Conservation (phyloP, 495 filamentous ascomycete species). For the Penicillium angulare region DNA sequence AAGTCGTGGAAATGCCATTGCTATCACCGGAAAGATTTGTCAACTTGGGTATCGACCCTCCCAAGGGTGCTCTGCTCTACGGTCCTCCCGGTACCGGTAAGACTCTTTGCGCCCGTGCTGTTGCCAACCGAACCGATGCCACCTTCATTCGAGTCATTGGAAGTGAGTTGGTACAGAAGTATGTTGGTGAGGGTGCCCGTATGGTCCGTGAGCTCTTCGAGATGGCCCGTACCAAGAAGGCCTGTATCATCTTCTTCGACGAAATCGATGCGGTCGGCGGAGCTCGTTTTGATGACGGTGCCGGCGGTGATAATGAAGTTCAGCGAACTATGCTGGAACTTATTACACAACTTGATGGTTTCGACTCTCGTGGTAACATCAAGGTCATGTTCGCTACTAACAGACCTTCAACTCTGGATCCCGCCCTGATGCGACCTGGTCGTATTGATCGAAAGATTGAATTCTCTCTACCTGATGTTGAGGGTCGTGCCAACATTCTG, state of each 20-base stretch:
- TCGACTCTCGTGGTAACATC: conserved; percentile 97
- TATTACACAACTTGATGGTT: conserved; percentile 97
- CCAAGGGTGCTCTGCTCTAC: conserved; percentile 95
- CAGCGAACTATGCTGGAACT: conserved; percentile 98
- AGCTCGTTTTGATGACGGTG: conserved; percentile 97
- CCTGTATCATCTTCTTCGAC: conserved; percentile 99
- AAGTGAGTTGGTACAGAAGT: conserved; percentile 96
- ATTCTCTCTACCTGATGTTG: conserved; percentile 93
- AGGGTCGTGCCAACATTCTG: conserved; percentile 95
- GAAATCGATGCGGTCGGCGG: conserved; percentile 98
- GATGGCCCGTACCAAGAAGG: conserved; percentile 99
- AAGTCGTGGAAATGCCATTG: conserved; percentile 97
- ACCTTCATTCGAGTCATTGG: conserved; percentile 99
- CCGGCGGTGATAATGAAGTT: conserved; percentile 98
- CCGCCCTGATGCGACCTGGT: conserved; percentile 93
- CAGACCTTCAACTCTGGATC: conserved; percentile 91
- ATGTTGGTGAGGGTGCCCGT: conserved; percentile 93
- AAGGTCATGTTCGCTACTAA: conserved; percentile 99
- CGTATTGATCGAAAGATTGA: conserved; percentile 99
- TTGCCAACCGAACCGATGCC: conserved; percentile 95
- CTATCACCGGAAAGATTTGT: conserved; percentile 96
- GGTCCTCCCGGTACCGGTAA: conserved; percentile 97
- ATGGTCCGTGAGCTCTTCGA: conserved; percentile 99
- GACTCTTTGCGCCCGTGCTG: conserved; percentile 94
- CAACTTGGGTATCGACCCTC: conserved; percentile 95